Evolutionary conservation across 768 basidiomycete species (phyloP).

Genomic region (Boletus tomentosulus): DNA sequence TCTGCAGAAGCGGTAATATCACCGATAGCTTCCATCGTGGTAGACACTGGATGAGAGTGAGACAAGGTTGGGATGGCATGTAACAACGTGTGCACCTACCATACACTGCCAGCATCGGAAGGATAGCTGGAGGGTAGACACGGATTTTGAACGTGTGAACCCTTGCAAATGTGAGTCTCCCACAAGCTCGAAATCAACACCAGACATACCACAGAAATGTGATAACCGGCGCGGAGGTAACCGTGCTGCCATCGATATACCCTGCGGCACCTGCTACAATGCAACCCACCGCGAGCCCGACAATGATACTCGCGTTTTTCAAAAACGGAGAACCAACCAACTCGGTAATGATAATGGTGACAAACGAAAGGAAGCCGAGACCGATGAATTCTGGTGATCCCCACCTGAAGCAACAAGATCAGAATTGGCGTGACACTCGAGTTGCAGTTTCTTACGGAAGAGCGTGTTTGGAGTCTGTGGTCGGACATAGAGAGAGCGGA

Average conservation of each 20-base stretch:
- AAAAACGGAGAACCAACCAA: constrained; percentile 83
- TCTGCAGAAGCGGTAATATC: constrained; percentile 83
- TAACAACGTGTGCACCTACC: constrained; percentile 24
- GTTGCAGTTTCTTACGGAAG: constrained; percentile 44
- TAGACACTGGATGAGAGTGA: constrained; percentile 44
- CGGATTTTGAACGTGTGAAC: constrained; percentile 73
- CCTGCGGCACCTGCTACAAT: constrained; percentile 78
- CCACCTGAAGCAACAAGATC: constrained; percentile 44
- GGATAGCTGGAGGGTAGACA: constrained; percentile 67
- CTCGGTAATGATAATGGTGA: constrained; percentile 73
- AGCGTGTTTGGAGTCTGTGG: constrained; percentile 63
- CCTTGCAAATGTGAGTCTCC: constrained; percentile 32
- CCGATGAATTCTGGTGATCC: constrained; percentile 83
- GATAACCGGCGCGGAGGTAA: constrained; percentile 66
- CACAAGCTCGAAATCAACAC: neutral
- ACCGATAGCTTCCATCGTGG: constrained; percentile 82
- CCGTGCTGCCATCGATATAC: constrained; percentile 65
- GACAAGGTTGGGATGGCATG: constrained; percentile 1
- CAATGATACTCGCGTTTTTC: constrained; percentile 74
- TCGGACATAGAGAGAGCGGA: constrained; percentile 69
- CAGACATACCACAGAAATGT: constrained; percentile 68
- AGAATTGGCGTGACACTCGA: neutral
- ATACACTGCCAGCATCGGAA: constrained; percentile 61
- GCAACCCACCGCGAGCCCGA: constrained; percentile 72
- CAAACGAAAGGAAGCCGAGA: constrained; percentile 80